Percentiles rank a stretch among this genome's conserved stretches.
phyloP scores from a whole-genome alignment of 768 basidiomycete species.

The Psilocybe subaeruginosa region DNA sequence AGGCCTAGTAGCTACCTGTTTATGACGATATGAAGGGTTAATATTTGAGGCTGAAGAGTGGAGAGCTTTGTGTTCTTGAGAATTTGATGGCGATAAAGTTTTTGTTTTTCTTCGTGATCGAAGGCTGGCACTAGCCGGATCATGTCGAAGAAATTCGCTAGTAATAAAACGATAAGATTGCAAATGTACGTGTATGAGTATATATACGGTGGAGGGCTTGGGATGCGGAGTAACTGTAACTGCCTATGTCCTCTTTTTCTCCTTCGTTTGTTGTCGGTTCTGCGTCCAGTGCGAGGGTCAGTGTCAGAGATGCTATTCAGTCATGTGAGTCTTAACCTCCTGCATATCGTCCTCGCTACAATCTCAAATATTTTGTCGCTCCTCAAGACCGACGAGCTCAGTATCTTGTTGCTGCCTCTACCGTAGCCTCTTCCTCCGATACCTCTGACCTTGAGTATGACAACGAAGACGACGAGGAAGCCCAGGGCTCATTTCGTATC shows the following conservation, averaged over 20 bases:
- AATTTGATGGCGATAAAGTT: neutral
- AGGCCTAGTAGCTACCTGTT: neutral
- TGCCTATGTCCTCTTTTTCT: slow-evolving; percentile 52
- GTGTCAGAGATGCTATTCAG: slow-evolving; percentile 57
- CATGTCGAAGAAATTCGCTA: neutral
- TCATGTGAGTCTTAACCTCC: slow-evolving; percentile 48
- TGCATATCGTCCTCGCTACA: neutral
- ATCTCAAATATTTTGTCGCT: slow-evolving; percentile 5
- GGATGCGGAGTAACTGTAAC: neutral
- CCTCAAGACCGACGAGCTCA: slow-evolving; percentile 67
- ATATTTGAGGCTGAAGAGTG: neutral
- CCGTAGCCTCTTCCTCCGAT: slow-evolving; percentile 53
- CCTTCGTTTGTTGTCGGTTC: slow-evolving; percentile 47
- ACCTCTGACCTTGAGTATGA: slow-evolving; percentile 40
- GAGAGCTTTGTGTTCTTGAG: neutral
- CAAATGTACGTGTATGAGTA: neutral
- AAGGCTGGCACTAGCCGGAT: neutral
- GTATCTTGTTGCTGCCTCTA: slow-evolving; percentile 63
- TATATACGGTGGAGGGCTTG: neutral
- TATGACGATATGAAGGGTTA: neutral
- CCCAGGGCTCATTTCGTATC: slow-evolving; percentile 20
- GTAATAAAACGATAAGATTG: neutral
- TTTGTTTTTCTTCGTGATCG: neutral
- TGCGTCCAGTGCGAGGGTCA: slow-evolving; percentile 45
- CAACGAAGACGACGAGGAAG: slow-evolving; percentile 33